These are phyloP conservation scores for Fistulinella prunicolor DNA, from an alignment of 768 basidiomycete genomes.

Conservation along the genomic window DNA sequence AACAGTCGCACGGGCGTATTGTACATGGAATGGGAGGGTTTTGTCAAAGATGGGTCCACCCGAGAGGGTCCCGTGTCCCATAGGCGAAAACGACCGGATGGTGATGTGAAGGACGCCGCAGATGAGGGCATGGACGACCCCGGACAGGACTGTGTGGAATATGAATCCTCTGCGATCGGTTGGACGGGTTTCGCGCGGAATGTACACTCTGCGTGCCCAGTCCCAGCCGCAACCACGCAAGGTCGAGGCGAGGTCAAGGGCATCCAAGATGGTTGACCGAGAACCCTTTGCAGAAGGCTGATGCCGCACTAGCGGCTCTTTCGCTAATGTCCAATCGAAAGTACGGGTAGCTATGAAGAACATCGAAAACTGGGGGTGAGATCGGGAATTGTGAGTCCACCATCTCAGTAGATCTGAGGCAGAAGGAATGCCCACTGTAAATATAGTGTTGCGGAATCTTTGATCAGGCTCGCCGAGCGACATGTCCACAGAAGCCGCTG, in stretches of 20 bases:
- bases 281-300: neutral
- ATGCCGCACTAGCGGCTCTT: conserved; percentile 8
- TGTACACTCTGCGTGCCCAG: conserved; percentile 40
- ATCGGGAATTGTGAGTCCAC: neutral
- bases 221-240: conserved; percentile 59
- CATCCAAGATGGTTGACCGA: conserved; percentile 30
- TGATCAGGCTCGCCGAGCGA: neutral
- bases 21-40: conserved; percentile 21
- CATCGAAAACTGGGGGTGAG: conserved; percentile 11
- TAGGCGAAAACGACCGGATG: neutral
- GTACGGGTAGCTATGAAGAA: conserved; percentile 11
- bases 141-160: conserved; percentile 28
- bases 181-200: conserved; percentile 39
- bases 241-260: conserved; percentile 47
- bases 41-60: conserved; percentile 35
- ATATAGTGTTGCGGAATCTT: conserved; percentile 2
- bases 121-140: conserved; percentile 34
- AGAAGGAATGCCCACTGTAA: conserved; percentile 7
- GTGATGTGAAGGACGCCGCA: conserved; percentile 45
- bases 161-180: conserved; percentile 25
- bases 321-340: conserved; percentile 13
- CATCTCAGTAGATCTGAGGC: too few species aligned
- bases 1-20: conserved; percentile 39
- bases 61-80: neutral
- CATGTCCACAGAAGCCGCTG: conserved; percentile 21